These are phyloP conservation scores for Conticribra guillardii DNA, from an alignment of 108 stramenopile genomes.

Conservation along the genomic window DNA sequence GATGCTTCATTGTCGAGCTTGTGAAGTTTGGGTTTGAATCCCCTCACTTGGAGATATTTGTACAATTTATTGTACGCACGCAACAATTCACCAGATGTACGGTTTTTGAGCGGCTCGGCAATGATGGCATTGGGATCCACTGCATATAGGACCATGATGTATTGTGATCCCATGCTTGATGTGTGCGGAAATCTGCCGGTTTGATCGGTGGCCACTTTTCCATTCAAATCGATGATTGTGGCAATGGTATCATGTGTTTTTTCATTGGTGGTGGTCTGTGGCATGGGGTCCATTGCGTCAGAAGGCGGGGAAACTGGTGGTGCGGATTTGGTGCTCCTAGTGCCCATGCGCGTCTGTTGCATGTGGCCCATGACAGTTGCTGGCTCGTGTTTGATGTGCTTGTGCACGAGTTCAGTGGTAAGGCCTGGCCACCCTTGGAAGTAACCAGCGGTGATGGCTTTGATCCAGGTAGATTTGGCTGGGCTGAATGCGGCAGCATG, in stretches of 20 bases:
- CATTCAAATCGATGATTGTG: too few relatives aligned
- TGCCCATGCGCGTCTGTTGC: slow-evolving; percentile 16
- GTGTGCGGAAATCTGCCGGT: slow-evolving; percentile 44
- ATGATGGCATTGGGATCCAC: slow-evolving; percentile 46
- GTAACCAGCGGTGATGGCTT: slow-evolving; percentile 3
- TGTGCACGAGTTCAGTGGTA: slow-evolving; percentile 3
- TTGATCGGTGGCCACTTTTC: too few relatives aligned
- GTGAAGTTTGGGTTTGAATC: slow-evolving; percentile 8
- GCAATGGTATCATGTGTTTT: too few relatives aligned
- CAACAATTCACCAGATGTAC: not conserved
- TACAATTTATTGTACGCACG: slow-evolving; percentile 2
- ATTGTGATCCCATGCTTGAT: slow-evolving; percentile 28
- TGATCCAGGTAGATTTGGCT: not conserved
- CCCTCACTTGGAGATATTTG: not conserved
- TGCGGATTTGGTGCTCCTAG: slow-evolving; percentile 28
- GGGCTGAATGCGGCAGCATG: not conserved
- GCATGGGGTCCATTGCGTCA: not conserved
- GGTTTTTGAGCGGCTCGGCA: slow-evolving; percentile 17
- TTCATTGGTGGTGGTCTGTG: too few relatives aligned
- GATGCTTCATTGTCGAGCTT: slow-evolving; percentile 26
- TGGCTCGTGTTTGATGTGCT: slow-evolving; percentile 12
- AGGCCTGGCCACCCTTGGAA: slow-evolving; percentile 30
- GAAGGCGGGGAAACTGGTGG: not conserved
- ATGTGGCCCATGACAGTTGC: slow-evolving; percentile 41
- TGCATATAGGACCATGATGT: slow-evolving; percentile 47